Percentiles rank a stretch among this genome's conserved stretches.
phyloP scores from a whole-genome alignment of 371 early-diverging fungal species.

The Aphelidium insulamus region DNA sequence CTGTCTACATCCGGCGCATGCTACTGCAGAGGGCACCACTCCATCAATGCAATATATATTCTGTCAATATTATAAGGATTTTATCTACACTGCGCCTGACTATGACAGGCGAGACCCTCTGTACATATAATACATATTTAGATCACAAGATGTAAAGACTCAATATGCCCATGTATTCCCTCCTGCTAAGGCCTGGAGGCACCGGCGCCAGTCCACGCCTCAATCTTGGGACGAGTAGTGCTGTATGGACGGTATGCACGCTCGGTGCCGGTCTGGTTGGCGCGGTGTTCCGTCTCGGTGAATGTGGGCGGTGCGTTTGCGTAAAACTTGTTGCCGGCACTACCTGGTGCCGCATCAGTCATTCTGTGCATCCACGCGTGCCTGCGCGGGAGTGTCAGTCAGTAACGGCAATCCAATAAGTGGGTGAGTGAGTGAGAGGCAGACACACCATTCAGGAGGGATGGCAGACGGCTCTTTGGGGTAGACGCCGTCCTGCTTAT shows the following conservation, averaged over 20 bases:
- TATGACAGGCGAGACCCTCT: no score
- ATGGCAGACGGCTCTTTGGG: conserved; percentile 57
- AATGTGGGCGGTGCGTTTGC: conserved; percentile 15
- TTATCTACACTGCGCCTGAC: no score
- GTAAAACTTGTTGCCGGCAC: conserved; percentile 13
- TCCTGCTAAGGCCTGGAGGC: no score
- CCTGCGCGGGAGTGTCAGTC: conserved; percentile 18
- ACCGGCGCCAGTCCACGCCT: no score
- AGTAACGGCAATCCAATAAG: background rate
- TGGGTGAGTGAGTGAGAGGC: background rate
- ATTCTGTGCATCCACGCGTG: conserved; percentile 74
- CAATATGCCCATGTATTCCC: no score
- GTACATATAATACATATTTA: no score
- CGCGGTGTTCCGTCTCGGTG: conserved; percentile 11
- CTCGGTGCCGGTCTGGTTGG: conserved; percentile 43
- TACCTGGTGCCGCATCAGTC: conserved; percentile 54
- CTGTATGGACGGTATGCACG: conserved; percentile 62
- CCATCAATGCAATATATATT: no score
- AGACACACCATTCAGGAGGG: conserved; percentile 62
- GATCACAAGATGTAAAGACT: no score
- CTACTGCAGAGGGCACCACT: no score
- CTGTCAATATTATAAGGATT: no score
- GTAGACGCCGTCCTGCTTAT: conserved; percentile 30
- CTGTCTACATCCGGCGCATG: no score
- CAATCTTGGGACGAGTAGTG: conserved; percentile 59